Evolutionary conservation across 805 yeast species (phyloP).

Genomic region (Wickerhamiella sorbophila): DNA sequence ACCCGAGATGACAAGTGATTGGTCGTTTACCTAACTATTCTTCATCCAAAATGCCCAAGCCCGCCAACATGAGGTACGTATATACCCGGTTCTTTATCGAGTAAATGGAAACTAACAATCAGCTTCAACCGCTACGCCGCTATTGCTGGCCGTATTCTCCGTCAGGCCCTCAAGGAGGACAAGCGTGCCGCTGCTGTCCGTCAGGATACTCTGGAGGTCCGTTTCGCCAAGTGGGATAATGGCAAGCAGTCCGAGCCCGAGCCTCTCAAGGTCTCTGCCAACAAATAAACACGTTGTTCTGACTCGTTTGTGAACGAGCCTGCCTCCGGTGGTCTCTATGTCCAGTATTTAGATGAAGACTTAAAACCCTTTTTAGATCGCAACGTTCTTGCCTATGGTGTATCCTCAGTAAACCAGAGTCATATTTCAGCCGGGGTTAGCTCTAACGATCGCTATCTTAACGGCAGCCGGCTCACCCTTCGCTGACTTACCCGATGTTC

Average conservation of each 20-base stretch:
- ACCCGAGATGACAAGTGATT: not conserved
- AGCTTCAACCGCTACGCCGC: slow-evolving; percentile 80
- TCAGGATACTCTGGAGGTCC: slow-evolving; percentile 64
- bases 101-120: not conserved
- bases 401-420: too few relatives aligned
- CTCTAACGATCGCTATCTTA: too few relatives aligned
- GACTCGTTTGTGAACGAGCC: too few relatives aligned
- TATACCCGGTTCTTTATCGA: not conserved
- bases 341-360: too few relatives aligned
- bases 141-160: slow-evolving; percentile 77
- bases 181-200: slow-evolving; percentile 51
- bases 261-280: slow-evolving; percentile 14
- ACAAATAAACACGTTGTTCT: slow-evolving; percentile 5
- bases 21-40: not conserved
- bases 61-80: slow-evolving; percentile 12
- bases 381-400: too few relatives aligned
- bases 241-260: slow-evolving; percentile 33
- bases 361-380: too few relatives aligned
- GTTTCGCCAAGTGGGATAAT: slow-evolving; percentile 52
- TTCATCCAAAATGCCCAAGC: slow-evolving; percentile 22
- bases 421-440: too few relatives aligned
- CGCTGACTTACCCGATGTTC: too few relatives aligned
- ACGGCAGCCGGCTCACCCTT: too few relatives aligned
- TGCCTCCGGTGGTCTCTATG: too few relatives aligned
- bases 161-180: slow-evolving; percentile 80